A percentile compares a stretch with the other conserved stretches of the same genome.
Conservation (phyloP, 1,284 basidiomycete genomes). For the Ceratobasidium sp. region DNA sequence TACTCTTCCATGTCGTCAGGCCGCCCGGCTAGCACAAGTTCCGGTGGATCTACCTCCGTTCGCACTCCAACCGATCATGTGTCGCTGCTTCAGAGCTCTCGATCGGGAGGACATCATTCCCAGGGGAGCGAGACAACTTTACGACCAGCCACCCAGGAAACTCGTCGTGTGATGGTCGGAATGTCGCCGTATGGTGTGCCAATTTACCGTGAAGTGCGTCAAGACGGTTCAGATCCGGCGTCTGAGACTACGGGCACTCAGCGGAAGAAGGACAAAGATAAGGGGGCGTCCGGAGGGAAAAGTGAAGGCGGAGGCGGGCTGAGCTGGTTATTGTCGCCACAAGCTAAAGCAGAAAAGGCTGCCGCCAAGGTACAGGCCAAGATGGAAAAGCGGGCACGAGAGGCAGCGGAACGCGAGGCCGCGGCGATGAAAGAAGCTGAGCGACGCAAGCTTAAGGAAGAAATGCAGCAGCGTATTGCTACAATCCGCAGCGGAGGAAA, state of each 20-base stretch:
- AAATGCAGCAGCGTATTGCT: conserved; percentile 32
- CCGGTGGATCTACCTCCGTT: conserved; percentile 11
- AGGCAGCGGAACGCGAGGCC: conserved; percentile 34
- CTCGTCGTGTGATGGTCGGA: conserved; percentile 40
- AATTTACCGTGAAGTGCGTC: conserved; percentile 35
- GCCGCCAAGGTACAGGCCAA: conserved; percentile 39
- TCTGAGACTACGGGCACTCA: background rate
- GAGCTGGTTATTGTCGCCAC: conserved; percentile 31
- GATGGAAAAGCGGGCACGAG: conserved; percentile 35
- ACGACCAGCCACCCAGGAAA: conserved; percentile 20
- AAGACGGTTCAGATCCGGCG: conserved; percentile 9
- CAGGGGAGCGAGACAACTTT: conserved; percentile 36
- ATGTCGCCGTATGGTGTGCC: conserved; percentile 36
- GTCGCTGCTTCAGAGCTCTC: background rate
- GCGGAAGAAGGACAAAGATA: background rate
- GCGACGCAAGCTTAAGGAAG: conserved; percentile 28
- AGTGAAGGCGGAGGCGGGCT: conserved; percentile 28
- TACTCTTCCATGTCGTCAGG: conserved; percentile 24
- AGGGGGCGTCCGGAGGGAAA: conserved; percentile 13
- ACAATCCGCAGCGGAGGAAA: conserved; percentile 14
- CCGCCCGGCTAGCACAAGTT: conserved; percentile 30
- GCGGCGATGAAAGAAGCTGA: conserved; percentile 19
- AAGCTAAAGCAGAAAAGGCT: conserved; percentile 37
- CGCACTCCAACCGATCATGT: conserved; percentile 22
- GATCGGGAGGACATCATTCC: conserved; percentile 18